Evolutionary conservation across 257 asterid genomes (phyloP), one percentile per base, ranked within the genome.

Genomic region (Coffea canephora): DNA sequence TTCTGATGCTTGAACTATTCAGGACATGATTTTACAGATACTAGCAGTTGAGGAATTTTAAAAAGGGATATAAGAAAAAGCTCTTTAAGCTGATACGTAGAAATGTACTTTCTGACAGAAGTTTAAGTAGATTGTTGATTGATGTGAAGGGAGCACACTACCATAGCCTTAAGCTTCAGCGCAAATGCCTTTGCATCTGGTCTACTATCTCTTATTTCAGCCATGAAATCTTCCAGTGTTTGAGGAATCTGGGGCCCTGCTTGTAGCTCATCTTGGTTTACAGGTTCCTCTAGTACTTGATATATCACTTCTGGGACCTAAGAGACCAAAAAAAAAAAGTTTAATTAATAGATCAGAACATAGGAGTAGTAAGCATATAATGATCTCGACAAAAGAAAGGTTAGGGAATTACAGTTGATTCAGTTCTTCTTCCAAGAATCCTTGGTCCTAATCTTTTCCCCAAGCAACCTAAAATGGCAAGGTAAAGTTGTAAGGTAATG

Each of bases 291-390:
- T 75, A 96, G 87, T 76, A 92, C 93, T 87, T 86, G 89, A 83
- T 91, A 96, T 72, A 96, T 96, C 82, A 94, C 94, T 81, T 91
- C 90, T 48, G 98, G 98, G 76, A 96, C 97, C 98, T 96, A 87
- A 49, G 70, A 88, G 65, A 79, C 74, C 0, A 31, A 31, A 31
- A 10, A 27, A 54, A 72, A 52, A 66, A 69, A 71, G 31, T 65
- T 74, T 48, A 74, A 75, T 79, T 70, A n/a, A 64, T 66, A 31
- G 31, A 31, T 31, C 31, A 31, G 31, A 14, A 12, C 54, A 54
- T 15, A 39, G 21, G 54, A 57, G 48, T 1, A n/a, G n/a, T 55
- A 36, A 41, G 31, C 25, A 12, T 54, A 69, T 31, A 31, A 13
- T 48, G 48, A 18, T 52, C 39, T 66, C 52, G 66, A 31, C 49